Base-by-base conservation (phyloP, 2,329 filamentous ascomycete species). In the Apiospora koreana region DNA sequence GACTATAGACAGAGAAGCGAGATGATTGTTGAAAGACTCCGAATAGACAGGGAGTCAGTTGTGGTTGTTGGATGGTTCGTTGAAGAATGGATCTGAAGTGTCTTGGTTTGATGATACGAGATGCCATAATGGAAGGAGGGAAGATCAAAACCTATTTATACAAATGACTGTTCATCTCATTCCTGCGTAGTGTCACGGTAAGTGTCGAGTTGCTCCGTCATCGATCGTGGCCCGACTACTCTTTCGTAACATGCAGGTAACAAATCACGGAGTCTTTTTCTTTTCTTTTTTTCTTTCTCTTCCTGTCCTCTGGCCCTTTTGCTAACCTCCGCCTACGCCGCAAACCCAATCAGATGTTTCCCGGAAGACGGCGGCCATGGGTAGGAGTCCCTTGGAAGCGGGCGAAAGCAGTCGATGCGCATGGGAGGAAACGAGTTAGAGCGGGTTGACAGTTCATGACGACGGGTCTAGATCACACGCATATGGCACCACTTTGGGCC, bases 111-210 rank as follows among this genome's bases (percentile, higher is more conserved):
- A 58, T 21, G 28, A 58, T 35, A 3, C 54, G 54, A 62, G 31
- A 62, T 35, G 31, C 54, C 54, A 62, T 62, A 18, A 62, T 62
- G 54, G 54, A 18, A n/a, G 10, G 31, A 14, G 18, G 21, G 54
- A n/a, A n/a, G 28, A 43, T 16, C 41, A 43, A 62, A 62, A 62
- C 54, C 54, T 62, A 62, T 62, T 62, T 62, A 62, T 62, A 62
- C 54, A 62, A 62, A 62, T 62, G 28, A n/a, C n/a, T 16, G 54
- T 62, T 62, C 54, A 62, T 62, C 54, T 62, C 54, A 62, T n/a
- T 6, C 16, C 2, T n/a, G 54, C 18, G 28, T 62, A 38, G 54
- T 62, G 54, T 62, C 54, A n/a, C 54, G 38, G 54, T 38, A 38
- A 16, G 54, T 14, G 18, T 6, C 38, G 9, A 38, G 3, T 43